Evolutionary conservation across 192 early-diverging fungal genomes (phyloP).

Genomic region (Coemansia sp.): DNA sequence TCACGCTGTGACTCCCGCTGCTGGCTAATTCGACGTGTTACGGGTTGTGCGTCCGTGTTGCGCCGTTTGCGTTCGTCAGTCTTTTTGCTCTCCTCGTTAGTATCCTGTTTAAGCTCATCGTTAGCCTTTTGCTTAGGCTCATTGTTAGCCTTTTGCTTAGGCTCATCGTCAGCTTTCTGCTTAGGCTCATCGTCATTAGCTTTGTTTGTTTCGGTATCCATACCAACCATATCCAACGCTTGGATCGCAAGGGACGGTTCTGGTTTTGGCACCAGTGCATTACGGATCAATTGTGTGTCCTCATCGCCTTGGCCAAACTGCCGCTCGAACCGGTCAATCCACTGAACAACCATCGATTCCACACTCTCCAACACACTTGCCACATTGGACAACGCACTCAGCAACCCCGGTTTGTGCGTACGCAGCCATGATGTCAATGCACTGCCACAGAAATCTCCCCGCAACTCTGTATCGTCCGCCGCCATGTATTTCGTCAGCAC

Average conservation of each 20-base stretch:
- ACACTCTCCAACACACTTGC: not conserved
- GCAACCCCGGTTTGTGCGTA: conserved; percentile 14
- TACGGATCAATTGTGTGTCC: not conserved
- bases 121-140: too few relatives aligned
- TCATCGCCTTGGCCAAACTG: not conserved
- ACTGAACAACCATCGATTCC: not conserved
- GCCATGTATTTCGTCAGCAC: conserved; percentile 8
- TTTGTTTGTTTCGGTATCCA: too few relatives aligned
- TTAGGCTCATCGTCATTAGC: too few relatives aligned
- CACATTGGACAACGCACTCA: not conserved
- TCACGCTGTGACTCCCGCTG: not conserved
- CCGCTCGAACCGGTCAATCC: conserved; percentile 11
- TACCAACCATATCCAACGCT: too few relatives aligned
- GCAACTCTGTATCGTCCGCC: conserved; percentile 8
- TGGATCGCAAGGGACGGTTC: not conserved
- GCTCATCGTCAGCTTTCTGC: not conserved
- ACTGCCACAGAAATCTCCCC: conserved; percentile 33
- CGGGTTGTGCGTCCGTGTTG: not conserved
- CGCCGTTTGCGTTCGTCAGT: not conserved
- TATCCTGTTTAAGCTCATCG: not conserved
- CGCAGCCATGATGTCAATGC: conserved; percentile 40
- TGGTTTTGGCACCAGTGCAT: not conserved
- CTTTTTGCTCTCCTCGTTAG: not conserved
- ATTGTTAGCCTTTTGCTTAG: too few relatives aligned
- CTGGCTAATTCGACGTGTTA: not conserved